phyloP scores from a whole-genome alignment of 352 stramenopile species.

The Phytopythium boreale region DNA sequence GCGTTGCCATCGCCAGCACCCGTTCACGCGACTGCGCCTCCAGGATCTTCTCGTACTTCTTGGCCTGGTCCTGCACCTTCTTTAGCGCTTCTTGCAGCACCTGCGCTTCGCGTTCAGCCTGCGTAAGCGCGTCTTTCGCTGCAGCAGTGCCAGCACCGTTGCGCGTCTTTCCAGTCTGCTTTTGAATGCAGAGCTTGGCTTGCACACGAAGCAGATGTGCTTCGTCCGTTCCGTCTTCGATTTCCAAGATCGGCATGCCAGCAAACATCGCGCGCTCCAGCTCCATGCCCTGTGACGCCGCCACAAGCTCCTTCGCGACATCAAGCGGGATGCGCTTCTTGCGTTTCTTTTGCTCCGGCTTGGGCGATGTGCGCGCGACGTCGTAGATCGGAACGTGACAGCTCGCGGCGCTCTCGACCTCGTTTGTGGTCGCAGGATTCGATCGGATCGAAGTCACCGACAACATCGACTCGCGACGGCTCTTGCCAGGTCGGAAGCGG shows the following conservation, averaged over 20 bases:
- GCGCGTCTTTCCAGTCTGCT: conserved; percentile 36
- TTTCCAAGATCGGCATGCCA: conserved; percentile 65
- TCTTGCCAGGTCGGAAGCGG: conserved; percentile 65
- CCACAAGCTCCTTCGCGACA: conserved; percentile 76
- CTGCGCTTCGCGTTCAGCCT: conserved; percentile 66
- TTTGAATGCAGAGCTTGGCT: conserved; percentile 76
- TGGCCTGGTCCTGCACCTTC: conserved; percentile 80
- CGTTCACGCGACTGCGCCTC: conserved; percentile 66
- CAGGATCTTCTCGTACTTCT: conserved; percentile 84
- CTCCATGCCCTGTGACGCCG: conserved; percentile 71
- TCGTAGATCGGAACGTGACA: conserved; percentile 66
- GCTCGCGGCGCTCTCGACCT: conserved; percentile 33
- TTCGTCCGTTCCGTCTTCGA: conserved; percentile 75
- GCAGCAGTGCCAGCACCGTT: conserved; percentile 10
- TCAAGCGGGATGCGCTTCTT: conserved; percentile 83
- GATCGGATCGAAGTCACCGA: conserved; percentile 56
- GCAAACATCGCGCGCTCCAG: conserved; percentile 67
- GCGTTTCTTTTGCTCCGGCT: conserved; percentile 46
- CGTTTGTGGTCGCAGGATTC: conserved; percentile 41
- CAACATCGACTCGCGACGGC: conserved; percentile 57
- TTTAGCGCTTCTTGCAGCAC: conserved; percentile 80
- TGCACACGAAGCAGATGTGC: conserved; percentile 79
- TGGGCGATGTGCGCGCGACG: conserved; percentile 5
- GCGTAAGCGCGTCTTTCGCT: conserved; percentile 66
- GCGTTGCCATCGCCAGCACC: conserved; percentile 65